Evolutionary conservation across 768 basidiomycete species (phyloP).

Genomic region (Pleurotus djamor): DNA sequence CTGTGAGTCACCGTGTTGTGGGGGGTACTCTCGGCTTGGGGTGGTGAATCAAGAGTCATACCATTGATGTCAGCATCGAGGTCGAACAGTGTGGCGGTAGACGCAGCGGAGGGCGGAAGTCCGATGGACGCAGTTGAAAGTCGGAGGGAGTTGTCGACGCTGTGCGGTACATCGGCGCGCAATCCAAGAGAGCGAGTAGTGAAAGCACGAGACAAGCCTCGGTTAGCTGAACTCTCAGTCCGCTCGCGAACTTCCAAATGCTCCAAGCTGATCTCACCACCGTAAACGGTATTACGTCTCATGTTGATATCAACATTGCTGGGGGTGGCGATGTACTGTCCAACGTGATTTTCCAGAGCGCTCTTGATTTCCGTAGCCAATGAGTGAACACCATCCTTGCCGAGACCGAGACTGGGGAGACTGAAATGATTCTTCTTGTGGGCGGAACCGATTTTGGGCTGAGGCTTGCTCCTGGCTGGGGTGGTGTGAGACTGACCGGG

Average conservation of each 20-base stretch:
- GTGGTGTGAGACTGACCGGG: slow-evolving; percentile 52
- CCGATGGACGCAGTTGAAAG: slow-evolving; percentile 43
- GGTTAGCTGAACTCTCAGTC: slow-evolving; percentile 9
- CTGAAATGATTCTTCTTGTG: slow-evolving; percentile 67
- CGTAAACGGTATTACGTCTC: slow-evolving; percentile 47
- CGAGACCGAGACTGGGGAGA: slow-evolving; percentile 65
- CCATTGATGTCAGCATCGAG: slow-evolving; percentile 27
- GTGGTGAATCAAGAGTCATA: slow-evolving; percentile 35
- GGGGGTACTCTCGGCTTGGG: slow-evolving; percentile 64
- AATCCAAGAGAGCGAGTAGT: slow-evolving; percentile 46
- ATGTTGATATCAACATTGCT: slow-evolving; percentile 34
- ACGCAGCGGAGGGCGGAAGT: slow-evolving; percentile 52
- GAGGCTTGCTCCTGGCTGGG: slow-evolving; percentile 38
- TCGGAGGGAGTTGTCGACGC: slow-evolving; percentile 43
- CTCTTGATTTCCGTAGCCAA: slow-evolving; percentile 50
- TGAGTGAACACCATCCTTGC: slow-evolving; percentile 54
- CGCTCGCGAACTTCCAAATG: slow-evolving; percentile 29
- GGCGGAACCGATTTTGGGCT: slow-evolving; percentile 41
- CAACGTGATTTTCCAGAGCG: slow-evolving; percentile 42
- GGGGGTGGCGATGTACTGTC: slow-evolving; percentile 34
- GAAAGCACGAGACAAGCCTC: slow-evolving; percentile 27
- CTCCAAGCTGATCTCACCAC: slow-evolving; percentile 34
- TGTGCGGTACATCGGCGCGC: slow-evolving; percentile 48
- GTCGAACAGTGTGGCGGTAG: slow-evolving; percentile 63
- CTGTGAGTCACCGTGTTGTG: slow-evolving; percentile 43